Base-by-base conservation (phyloP, 176 grass and related monocot species). In the Ensete ventricosum region DNA sequence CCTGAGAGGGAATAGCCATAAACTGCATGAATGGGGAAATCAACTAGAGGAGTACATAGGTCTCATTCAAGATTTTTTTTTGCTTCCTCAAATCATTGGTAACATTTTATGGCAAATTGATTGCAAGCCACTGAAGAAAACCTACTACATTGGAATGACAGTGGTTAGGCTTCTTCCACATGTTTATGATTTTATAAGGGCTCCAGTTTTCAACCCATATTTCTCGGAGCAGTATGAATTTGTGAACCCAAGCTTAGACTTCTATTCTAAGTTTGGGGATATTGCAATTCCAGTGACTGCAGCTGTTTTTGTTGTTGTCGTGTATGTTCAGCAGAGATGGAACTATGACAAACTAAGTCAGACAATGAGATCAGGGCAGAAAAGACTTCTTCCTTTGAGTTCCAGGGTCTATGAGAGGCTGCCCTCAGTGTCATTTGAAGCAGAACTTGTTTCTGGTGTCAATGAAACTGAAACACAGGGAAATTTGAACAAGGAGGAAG, bases 171-270 rank as follows among this genome's bases (percentile, higher is more conserved):
- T 92, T 77, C 85, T 96, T 72, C 92, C 89, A 52, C 92, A 96
- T 82, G 54, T 91, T 24, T 96, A 96, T 78, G 89, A 96, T 88
- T 96, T 84, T 81, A 2, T 92, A 52, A 80, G 81, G 80, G 80
- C 89, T 59, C 92, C 92, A 16, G 84, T 84, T 7, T 91, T 96
- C 79, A 96, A 92, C 76, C 92, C 92, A 2, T 92, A 96, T 79
- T 92, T 96, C 77, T 80, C 84, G 0, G 92, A 92, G 82, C 86
- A 96, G 80, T 96, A 92, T 29, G 89, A 92, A 87, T 88, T 96
- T 84, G 89, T 92, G 16, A 92, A 92, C 84, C 86, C 87, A 9
- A 96, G 87, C 84, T 86, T 89, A 9, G 92, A 92, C 76, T 96
- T 92, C 83, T 96, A 92, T 78, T 96, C 92, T 13, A 81, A 77